Conservation (phyloP, 2,329 filamentous ascomycete genomes). For the Hortaea werneckii region DNA sequence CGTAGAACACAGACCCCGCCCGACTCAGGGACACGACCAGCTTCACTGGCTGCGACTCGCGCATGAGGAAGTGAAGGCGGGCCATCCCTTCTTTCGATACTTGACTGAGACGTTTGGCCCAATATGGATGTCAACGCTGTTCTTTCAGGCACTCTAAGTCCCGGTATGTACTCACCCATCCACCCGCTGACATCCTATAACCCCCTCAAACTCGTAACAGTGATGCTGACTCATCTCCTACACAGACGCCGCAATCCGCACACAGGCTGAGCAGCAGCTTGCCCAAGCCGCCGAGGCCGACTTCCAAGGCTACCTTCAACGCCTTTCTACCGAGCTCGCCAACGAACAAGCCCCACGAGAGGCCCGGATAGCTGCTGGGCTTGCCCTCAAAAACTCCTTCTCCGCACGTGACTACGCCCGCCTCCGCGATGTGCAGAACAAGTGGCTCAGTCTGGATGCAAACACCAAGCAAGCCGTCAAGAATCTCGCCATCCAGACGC, state of each 20-base stretch:
- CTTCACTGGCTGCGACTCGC: no score
- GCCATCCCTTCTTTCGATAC: no score
- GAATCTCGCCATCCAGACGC: conserved; percentile 77
- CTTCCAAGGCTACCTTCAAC: conserved; percentile 87
- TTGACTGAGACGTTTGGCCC: conserved; percentile 3
- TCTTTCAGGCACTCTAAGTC: conserved; percentile 90
- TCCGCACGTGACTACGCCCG: conserved; percentile 80
- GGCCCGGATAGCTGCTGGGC: conserved; percentile 87
- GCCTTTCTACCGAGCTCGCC: conserved; percentile 85
- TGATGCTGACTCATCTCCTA: conserved; percentile 3
- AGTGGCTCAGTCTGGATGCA: conserved; percentile 79
- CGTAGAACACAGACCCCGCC: no score
- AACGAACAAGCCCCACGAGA: conserved; percentile 75
- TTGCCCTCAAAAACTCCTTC: conserved; percentile 97
- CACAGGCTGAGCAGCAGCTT: conserved; percentile 88
- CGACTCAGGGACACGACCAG: no score
- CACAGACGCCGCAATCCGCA: conserved; percentile 78
- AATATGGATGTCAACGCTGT: conserved; percentile 98
- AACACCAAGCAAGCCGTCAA: conserved; percentile 83
- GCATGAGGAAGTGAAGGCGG: no score
- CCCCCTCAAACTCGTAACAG: neutral
- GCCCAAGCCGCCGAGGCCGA: conserved; percentile 85
- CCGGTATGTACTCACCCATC: conserved; percentile 52
- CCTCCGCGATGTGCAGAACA: conserved; percentile 79
- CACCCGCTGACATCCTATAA: neutral